Percentiles rank a stretch among this genome's conserved stretches.
Conservation (phyloP, 164 flowering plant species). For the Protea cynaroides region DNA sequence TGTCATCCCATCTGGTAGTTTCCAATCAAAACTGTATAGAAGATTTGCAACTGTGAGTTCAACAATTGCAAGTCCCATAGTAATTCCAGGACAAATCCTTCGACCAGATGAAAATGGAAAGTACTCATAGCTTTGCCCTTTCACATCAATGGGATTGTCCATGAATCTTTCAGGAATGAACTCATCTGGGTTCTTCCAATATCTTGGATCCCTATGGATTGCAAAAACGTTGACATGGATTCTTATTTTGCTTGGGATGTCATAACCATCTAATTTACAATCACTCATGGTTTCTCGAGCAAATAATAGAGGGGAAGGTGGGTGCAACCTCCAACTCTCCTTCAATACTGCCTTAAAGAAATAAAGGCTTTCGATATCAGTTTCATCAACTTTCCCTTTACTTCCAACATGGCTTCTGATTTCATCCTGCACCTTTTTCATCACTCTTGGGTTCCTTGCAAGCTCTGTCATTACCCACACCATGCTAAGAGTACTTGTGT, state of each 20-base stretch:
- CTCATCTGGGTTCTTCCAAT: conserved; percentile 9
- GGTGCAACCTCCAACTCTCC: conserved; percentile 11
- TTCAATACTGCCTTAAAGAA: conserved; percentile 7
- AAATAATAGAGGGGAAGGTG: conserved; percentile 5
- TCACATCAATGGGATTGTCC: background rate
- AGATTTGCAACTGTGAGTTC: no score
- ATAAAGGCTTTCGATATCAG: conserved; percentile 4
- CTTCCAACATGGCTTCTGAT: no score
- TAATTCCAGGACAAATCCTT: no score
- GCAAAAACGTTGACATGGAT: conserved; percentile 9
- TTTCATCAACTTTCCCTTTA: no score
- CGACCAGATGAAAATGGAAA: conserved; percentile 1
- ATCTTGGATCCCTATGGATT: conserved; percentile 8
- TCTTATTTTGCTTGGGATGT: conserved; percentile 4
- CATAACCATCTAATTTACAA: conserved; percentile 7
- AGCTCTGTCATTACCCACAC: no score
- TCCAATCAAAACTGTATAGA: no score
- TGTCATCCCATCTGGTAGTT: no score
- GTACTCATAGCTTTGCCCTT: background rate
- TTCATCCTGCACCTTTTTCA: no score
- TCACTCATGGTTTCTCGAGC: conserved; percentile 7
- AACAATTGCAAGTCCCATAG: no score
- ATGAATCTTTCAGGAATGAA: conserved; percentile 13
- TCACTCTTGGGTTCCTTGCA: no score
- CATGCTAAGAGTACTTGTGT: no score